These are phyloP conservation scores for Ogataea trehaloabstinens DNA, from an alignment of 805 yeast species.

Conservation along the genomic window DNA sequence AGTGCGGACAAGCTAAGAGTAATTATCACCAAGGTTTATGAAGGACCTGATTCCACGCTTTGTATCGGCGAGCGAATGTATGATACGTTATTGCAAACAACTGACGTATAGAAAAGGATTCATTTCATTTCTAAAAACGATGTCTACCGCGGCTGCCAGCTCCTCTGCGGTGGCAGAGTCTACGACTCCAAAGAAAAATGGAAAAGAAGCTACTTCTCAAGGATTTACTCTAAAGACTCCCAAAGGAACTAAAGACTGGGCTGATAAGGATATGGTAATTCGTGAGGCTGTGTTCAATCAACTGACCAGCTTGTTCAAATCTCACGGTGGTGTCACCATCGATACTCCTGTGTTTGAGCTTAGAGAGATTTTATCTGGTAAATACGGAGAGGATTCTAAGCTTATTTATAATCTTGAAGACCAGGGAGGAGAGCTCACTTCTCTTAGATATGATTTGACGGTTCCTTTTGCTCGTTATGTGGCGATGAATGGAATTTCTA, in stretches of 20 bases:
- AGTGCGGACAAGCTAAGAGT: no score
- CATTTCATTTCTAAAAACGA: not conserved
- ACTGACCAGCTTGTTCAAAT: conserved; percentile 73
- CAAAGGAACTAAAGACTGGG: conserved; percentile 98
- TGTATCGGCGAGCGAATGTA: no score
- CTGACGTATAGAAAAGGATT: not conserved
- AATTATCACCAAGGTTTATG: no score
- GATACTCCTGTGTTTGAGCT: conserved; percentile 98
- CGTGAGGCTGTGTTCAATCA: conserved; percentile 83
- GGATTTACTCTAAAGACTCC: conserved; percentile 88
- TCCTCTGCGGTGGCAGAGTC: not conserved
- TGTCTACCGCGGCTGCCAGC: not conserved
- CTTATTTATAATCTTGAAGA: conserved; percentile 94
- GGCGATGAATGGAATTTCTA: conserved; percentile 90
- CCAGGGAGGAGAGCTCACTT: conserved; percentile 97
- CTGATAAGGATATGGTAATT: conserved; percentile 94
- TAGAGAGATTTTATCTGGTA: conserved; percentile 92
- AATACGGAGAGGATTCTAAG: conserved; percentile 98
- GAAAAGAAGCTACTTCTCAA: conserved; percentile 33
- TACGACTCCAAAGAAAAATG: conserved; percentile 34
- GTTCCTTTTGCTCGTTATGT: conserved; percentile 98
- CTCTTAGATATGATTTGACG: conserved; percentile 93
- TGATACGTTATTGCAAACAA: not conserved
- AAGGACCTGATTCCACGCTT: no score
- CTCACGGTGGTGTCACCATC: conserved; percentile 97